phyloP scores from a whole-genome alignment of 2,329 filamentous ascomycete species.

The Colletotrichum camelliae region DNA sequence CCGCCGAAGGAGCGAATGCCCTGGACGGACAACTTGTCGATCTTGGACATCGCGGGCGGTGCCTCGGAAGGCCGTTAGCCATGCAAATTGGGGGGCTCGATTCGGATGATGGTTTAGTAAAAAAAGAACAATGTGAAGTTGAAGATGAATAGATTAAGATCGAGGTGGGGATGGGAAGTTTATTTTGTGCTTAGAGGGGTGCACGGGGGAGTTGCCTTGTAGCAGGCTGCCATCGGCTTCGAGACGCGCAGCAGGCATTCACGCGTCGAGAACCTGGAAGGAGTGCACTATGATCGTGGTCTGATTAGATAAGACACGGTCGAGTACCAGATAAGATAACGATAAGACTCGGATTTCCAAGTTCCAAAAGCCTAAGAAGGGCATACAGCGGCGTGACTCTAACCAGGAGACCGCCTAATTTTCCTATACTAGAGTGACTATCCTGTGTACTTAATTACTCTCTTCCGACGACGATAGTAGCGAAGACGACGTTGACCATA shows the following conservation, averaged over 20 bases:
- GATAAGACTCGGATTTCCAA: not conserved
- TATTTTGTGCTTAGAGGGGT: not conserved
- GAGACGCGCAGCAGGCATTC: not conserved
- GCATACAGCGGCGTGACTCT: no score
- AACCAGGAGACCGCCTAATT: no score
- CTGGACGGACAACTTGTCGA: constrained; percentile 87
- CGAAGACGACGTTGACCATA: not conserved
- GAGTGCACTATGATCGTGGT: not conserved
- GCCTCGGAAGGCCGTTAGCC: constrained; percentile 4
- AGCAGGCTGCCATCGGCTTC: not conserved
- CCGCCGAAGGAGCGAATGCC: constrained; percentile 84
- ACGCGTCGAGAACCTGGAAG: constrained; percentile 6
- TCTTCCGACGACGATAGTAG: no score
- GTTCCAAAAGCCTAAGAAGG: no score
- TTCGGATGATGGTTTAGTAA: not conserved
- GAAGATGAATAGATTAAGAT: not conserved
- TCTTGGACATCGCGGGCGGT: constrained; percentile 67
- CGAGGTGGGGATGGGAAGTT: not conserved
- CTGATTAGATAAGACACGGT: not conserved
- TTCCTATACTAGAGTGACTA: no score
- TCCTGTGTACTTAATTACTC: no score
- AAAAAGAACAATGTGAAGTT: not conserved
- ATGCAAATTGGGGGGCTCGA: not conserved
- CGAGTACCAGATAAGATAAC: not conserved
- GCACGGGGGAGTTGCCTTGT: not conserved